These are phyloP conservation scores for Rhinocladiella similis DNA, from an alignment of 2,329 filamentous ascomycete species.

Conservation along the genomic window DNA sequence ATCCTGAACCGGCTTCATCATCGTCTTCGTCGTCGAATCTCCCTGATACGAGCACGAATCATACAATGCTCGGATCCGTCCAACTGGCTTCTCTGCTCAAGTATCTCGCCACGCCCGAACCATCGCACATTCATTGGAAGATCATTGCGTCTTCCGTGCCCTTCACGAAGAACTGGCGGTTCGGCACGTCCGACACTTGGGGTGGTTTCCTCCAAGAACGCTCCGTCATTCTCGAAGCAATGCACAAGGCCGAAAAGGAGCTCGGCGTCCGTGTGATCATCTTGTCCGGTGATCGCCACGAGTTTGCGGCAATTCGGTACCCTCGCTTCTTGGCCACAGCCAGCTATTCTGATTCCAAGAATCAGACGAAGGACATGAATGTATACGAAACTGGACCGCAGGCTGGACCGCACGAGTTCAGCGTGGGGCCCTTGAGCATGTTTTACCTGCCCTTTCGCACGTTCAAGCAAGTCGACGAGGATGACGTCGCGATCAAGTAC, in stretches of 20 bases:
- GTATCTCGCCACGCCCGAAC: conserved; percentile 73
- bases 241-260: conserved; percentile 78
- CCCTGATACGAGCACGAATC: conserved; percentile 48
- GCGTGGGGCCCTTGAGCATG: conserved; percentile 85
- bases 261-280: conserved; percentile 77
- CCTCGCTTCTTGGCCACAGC: conserved; percentile 45
- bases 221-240: conserved; percentile 75
- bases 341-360: background rate
- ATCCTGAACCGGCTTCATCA: conserved; percentile 31
- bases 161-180: conserved; percentile 96
- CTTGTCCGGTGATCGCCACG: conserved; percentile 90
- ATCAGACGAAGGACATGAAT: background rate
- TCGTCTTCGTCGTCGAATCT: conserved; percentile 7
- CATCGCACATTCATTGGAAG: conserved; percentile 85
- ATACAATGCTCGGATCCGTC: conserved; percentile 78
- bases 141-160: conserved; percentile 87
- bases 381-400: conserved; percentile 28
- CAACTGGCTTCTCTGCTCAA: conserved; percentile 78
- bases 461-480: conserved; percentile 76
- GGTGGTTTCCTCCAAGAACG: conserved; percentile 86
- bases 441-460: conserved; percentile 86
- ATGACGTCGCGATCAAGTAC: conserved; percentile 83
- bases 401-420: conserved; percentile 76
- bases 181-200: conserved; percentile 90
- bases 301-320: conserved; percentile 86